These are phyloP conservation scores for Parietaria judaica DNA, from an alignment of 306 rosid species.

Conservation along the genomic window DNA sequence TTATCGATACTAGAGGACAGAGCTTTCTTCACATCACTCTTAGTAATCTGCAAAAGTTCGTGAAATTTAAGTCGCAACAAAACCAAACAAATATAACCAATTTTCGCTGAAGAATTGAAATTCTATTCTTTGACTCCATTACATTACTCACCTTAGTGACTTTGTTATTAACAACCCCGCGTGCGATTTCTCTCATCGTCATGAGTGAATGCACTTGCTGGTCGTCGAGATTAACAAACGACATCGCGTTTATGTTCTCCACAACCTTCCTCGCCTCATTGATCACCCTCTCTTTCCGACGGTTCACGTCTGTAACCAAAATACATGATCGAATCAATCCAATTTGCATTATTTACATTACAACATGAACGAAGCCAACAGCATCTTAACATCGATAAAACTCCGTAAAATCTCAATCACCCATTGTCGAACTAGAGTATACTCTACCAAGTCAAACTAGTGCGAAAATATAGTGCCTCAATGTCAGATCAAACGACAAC, in stretches of 20 bases:
- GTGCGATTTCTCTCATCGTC: slow-evolving; percentile 86
- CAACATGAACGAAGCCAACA: background rate
- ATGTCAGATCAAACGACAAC: background rate
- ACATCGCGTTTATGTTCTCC: slow-evolving; percentile 73
- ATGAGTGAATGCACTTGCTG: slow-evolving; percentile 83
- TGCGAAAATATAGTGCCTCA: background rate
- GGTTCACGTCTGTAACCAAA: slow-evolving; percentile 47
- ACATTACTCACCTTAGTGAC: slow-evolving; percentile 50
- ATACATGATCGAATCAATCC: background rate
- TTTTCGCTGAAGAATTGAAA: slow-evolving; percentile 1
- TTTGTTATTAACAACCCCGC: slow-evolving; percentile 61
- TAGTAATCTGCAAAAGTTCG: slow-evolving; percentile 45
- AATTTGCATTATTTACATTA: background rate
- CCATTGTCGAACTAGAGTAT: background rate
- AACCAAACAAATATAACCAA: slow-evolving; percentile 7
- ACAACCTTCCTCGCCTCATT: slow-evolving; percentile 67
- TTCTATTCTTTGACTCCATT: background rate
- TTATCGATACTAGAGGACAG: slow-evolving; percentile 58
- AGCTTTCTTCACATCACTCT: slow-evolving; percentile 58
- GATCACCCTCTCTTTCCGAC: slow-evolving; percentile 49
- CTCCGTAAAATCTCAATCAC: background rate
- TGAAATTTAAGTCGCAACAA: background rate
- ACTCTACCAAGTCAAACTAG: background rate
- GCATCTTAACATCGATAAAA: background rate
- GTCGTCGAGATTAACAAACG: slow-evolving; percentile 73